Evolutionary conservation across 192 early-diverging fungal species (phyloP).

Genomic region (Backusella macrospora): DNA sequence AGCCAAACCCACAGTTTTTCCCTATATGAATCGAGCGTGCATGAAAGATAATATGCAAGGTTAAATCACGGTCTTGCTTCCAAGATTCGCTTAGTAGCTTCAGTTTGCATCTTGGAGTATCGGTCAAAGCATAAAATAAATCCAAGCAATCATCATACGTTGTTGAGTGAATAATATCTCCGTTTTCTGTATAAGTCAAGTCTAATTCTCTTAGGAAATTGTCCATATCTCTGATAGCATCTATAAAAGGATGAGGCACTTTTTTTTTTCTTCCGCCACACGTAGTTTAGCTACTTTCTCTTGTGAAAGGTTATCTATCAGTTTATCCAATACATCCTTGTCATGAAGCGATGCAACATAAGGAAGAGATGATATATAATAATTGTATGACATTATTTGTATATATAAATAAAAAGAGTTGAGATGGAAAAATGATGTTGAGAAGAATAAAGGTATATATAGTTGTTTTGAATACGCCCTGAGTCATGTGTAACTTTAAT

Average conservation of each 20-base stretch:
- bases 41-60: slow-evolving; percentile 42
- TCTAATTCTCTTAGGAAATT: background rate
- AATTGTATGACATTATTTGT: slow-evolving; percentile 8
- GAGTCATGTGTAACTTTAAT: background rate
- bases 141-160: slow-evolving; percentile 40
- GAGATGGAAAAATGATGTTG: background rate
- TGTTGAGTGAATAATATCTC: slow-evolving; percentile 30
- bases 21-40: slow-evolving; percentile 42
- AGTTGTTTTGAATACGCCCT: background rate
- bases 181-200: slow-evolving; percentile 38
- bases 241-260: slow-evolving; percentile 13
- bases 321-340: background rate
- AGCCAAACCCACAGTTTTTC: slow-evolving; percentile 32
- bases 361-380: slow-evolving; percentile 22
- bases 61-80: slow-evolving; percentile 31
- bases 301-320: background rate
- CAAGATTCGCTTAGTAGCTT: slow-evolving; percentile 25
- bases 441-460: background rate
- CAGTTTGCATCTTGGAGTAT: background rate
- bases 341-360: slow-evolving; percentile 21
- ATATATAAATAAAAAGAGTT: background rate
- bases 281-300: background rate
- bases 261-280: background rate
- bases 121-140: slow-evolving; percentile 33
- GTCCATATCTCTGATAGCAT: background rate